Conservation (phyloP, 306 rosid species). For the Boehmeria nivea region DNA sequence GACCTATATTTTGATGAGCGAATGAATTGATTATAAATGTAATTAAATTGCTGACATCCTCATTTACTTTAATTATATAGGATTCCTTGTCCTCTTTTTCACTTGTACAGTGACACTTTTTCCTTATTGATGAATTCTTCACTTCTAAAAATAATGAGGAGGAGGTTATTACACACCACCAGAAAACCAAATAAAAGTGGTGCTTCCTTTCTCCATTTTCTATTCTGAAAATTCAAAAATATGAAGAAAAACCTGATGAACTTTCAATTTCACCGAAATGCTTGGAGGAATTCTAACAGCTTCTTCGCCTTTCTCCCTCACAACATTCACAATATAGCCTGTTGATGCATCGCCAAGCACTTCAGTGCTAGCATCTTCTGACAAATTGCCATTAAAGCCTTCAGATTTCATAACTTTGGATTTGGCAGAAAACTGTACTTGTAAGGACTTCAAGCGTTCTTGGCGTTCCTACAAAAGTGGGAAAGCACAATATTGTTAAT, state of each 20-base stretch:
- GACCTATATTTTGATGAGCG: no score
- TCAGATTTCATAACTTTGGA: conserved; percentile 49
- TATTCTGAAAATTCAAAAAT: not conserved
- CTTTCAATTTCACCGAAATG: conserved; percentile 80
- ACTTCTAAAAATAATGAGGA: no score
- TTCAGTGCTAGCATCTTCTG: conserved; percentile 69
- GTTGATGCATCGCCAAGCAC: conserved; percentile 72
- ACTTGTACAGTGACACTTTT: no score
- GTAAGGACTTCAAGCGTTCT: conserved; percentile 78
- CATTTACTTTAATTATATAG: no score
- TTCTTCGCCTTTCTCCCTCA: conserved; percentile 91
- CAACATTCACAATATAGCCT: conserved; percentile 92
- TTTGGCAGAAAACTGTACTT: conserved; percentile 69
- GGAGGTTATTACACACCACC: not conserved
- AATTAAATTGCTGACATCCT: conserved; percentile 1
- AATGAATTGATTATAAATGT: no score
- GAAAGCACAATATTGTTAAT: conserved; percentile 12
- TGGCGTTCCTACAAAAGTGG: conserved; percentile 73
- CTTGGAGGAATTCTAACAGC: conserved; percentile 88
- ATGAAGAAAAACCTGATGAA: conserved; percentile 64
- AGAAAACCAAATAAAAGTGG: not conserved
- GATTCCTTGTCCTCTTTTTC: no score
- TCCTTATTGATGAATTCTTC: no score
- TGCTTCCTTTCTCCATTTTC: no score
- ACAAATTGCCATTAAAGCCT: conserved; percentile 55